These are phyloP conservation scores for Atractiella rhizophila DNA, from an alignment of 768 basidiomycete genomes.

Conservation along the genomic window DNA sequence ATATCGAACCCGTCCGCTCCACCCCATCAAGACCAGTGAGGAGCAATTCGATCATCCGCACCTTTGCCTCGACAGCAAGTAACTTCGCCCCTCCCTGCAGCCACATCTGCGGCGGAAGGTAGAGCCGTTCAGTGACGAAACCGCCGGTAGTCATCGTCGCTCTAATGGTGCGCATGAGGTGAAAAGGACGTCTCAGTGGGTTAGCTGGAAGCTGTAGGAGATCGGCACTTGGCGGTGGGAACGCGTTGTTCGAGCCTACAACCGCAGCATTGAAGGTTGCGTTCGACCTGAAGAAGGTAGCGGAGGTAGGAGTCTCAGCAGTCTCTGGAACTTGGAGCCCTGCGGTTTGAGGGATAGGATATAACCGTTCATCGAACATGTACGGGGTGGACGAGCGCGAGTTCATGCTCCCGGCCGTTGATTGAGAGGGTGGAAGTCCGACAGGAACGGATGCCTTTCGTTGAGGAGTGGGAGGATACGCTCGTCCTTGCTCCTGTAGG, in stretches of 20 bases:
- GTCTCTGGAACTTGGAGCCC: neutral
- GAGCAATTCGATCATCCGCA: slow-evolving; percentile 56
- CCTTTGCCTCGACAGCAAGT: slow-evolving; percentile 53
- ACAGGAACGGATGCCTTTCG: neutral
- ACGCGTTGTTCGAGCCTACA: neutral
- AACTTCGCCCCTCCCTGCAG: slow-evolving; percentile 60
- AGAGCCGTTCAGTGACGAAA: slow-evolving; percentile 59
- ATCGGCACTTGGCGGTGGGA: neutral
- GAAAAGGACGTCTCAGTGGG: slow-evolving; percentile 54
- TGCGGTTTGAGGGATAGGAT: neutral
- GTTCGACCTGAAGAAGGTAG: neutral
- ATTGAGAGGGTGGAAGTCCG: neutral
- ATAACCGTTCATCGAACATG: neutral
- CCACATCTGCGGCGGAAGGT: slow-evolving; percentile 76
- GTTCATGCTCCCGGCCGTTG: neutral
- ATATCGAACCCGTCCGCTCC: slow-evolving; percentile 39
- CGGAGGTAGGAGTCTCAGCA: neutral
- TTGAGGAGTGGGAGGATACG: too few relatives aligned
- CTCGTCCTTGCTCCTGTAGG: neutral
- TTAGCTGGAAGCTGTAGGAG: neutral
- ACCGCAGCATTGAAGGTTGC: neutral
- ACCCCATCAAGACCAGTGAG: slow-evolving; percentile 56
- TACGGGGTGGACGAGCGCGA: neutral
- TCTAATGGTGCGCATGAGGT: slow-evolving; percentile 59
- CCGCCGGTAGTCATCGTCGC: slow-evolving; percentile 54